Evolutionary conservation across 2,329 filamentous ascomycete species (phyloP).

Genomic region (Periconia sp.): DNA sequence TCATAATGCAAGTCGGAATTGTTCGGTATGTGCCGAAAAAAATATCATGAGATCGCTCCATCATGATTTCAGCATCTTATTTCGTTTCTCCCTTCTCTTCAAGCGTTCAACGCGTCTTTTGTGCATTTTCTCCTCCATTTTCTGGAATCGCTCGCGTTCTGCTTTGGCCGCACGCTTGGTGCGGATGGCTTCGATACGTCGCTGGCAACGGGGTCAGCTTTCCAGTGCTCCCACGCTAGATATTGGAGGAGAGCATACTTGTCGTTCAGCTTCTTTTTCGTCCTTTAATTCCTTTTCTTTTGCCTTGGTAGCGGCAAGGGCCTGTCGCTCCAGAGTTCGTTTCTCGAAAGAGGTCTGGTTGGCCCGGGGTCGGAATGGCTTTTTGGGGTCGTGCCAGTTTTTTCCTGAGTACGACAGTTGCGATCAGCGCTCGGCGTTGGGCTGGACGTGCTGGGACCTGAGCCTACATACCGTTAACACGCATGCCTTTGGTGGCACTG

Average conservation of each 20-base stretch:
- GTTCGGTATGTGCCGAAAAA: not conserved
- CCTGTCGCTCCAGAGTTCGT: slow-evolving; percentile 69
- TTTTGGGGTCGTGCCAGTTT: slow-evolving; percentile 85
- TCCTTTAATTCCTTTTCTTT: slow-evolving; percentile 92
- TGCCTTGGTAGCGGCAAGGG: slow-evolving; percentile 77
- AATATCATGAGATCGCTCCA: not conserved
- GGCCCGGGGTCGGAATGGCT: slow-evolving; percentile 78
- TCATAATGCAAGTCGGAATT: not conserved
- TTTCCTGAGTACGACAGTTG: slow-evolving; percentile 66
- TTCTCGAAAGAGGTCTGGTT: slow-evolving; percentile 80
- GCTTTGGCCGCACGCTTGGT: slow-evolving; percentile 87
- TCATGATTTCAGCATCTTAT: slow-evolving; percentile 67
- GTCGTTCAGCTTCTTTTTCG: slow-evolving; percentile 86
- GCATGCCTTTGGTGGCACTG: slow-evolving; percentile 60
- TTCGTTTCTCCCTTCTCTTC: slow-evolving; percentile 95
- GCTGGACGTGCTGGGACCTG: not conserved
- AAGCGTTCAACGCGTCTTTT: slow-evolving; percentile 88
- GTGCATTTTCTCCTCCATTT: slow-evolving; percentile 98
- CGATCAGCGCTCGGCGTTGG: slow-evolving; percentile 10
- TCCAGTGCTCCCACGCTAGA: not conserved
- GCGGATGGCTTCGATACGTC: slow-evolving; percentile 75
- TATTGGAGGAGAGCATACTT: slow-evolving; percentile 59
- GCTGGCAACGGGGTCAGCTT: slow-evolving; percentile 51
- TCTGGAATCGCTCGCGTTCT: slow-evolving; percentile 88
- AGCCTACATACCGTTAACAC: slow-evolving; percentile 71